Base-by-base conservation (phyloP, 305 asterid genomes). In the Fraxinus floribunda region DNA sequence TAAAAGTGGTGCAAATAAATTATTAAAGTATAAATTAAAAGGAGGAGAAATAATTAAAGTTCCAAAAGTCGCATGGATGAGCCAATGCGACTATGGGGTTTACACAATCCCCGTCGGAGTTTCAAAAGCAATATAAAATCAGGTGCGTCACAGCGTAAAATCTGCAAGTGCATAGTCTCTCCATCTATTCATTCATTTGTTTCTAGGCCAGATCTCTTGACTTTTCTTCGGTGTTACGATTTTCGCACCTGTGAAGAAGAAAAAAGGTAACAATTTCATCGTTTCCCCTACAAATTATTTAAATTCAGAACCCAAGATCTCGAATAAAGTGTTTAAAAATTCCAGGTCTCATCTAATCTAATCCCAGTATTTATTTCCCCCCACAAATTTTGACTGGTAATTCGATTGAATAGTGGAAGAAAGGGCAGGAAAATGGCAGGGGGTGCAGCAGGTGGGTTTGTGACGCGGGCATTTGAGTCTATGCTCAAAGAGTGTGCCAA, bases 381-480 rank as follows among this genome's bases (percentile, higher is more conserved):
- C 39, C 39, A 29, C 36, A 13, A 70, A 70, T 5, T 32, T 41
- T 38, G 24, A 73, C 77, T 74, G 84, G 75, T 41, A 78, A 75
- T 83, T 79, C 84, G 78, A 84, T 82, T 83, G 82, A 84, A 80
- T 79, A 81, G 81, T 75, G 86, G 49, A 44, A 75, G 79, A 52
- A 16, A 80, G 32, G 24, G 26, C 36, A 83, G 72, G 82, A 82
- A 85, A 87, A 94, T 95, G 98, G 95, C 96, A 84, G 88, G 90
- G 52, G 95, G 94, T 34, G 99, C 98, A 84, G 99, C 99, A 11
- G 99, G 99, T 62, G 98, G 99, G 52, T 96, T 96, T 81, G 91
- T 96, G 74, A 88, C 98, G 74, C 92, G 99, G 84, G 98, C 99
- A 77, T 94, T 94, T 80, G 98, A 96, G 87, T 91, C 97, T 79